These are phyloP conservation scores for Cotoneaster glaucophyllus DNA, from an alignment of 306 rosid genomes.

Conservation along the genomic window DNA sequence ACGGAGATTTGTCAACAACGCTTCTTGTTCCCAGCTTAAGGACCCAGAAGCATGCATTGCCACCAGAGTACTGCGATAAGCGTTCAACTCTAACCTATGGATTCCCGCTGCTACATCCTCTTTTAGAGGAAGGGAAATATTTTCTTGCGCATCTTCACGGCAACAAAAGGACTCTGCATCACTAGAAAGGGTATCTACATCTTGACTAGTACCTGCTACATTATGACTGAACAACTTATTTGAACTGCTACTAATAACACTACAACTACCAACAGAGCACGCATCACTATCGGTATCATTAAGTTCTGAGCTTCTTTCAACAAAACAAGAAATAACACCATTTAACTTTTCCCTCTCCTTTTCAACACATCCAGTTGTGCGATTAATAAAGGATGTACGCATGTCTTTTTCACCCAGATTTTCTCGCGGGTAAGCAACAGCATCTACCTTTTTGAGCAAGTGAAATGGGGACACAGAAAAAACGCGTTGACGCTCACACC, in stretches of 20 bases:
- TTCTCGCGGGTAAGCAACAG: conserved; percentile 55
- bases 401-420: conserved; percentile 53
- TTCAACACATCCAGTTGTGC: conserved; percentile 35
- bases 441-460: conserved; percentile 63
- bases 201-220: conserved; percentile 45
- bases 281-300: conserved; percentile 44
- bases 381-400: conserved; percentile 45
- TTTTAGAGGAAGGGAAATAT: conserved; percentile 20
- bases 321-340: conserved; percentile 28
- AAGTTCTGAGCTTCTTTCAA: conserved; percentile 42
- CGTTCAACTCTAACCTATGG: conserved; percentile 76
- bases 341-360: conserved; percentile 25
- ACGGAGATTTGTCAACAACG: conserved; percentile 74
- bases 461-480: conserved; percentile 17
- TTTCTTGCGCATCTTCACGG: conserved; percentile 32
- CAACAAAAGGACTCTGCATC: conserved; percentile 57
- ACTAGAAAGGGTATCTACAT: conserved; percentile 44
- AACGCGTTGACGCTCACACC: conserved; percentile 23
- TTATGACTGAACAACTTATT: conserved; percentile 29
- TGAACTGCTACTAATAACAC: conserved; percentile 40
- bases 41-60: conserved; percentile 77
- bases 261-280: conserved; percentile 87
- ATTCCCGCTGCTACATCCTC: conserved; percentile 38
- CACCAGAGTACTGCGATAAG: conserved; percentile 52
- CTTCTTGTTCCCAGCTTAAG: conserved; percentile 91